These are phyloP conservation scores for Petunia axillaris DNA, from an alignment of 257 asterid species.

Conservation along the genomic window DNA sequence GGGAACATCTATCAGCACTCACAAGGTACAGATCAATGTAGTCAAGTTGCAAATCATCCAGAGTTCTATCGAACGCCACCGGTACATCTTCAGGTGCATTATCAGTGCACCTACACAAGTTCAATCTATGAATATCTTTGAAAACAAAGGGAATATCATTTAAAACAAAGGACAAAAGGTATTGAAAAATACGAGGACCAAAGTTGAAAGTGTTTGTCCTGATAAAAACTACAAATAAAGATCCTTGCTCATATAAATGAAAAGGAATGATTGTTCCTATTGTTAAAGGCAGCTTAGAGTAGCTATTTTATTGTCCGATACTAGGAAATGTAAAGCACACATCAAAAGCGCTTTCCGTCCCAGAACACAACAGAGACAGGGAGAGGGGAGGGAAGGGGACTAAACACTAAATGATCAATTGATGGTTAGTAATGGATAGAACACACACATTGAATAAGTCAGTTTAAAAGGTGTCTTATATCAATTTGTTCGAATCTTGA, in stretches of 20 bases:
- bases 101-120: conserved; percentile 18
- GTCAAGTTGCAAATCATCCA: conserved; percentile 74
- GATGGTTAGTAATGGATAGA: neutral
- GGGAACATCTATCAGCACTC: conserved; percentile 22
- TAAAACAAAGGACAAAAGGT: neutral
- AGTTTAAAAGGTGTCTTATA: neutral
- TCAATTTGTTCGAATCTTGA: neutral
- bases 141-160: no score
- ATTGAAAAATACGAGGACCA: neutral
- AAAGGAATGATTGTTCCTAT: no score
- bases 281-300: no score
- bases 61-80: conserved; percentile 51
- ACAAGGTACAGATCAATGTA: conserved; percentile 81
- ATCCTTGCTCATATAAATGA: no score
- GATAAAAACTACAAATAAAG: neutral
- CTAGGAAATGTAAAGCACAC: no score
- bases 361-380: neutral
- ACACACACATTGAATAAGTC: neutral
- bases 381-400: neutral
- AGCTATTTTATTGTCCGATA: no score
- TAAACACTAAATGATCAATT: neutral
- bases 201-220: neutral
- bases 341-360: no score
- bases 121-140: neutral
- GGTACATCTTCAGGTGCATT: conserved; percentile 80